Conservation (phyloP, 2,329 filamentous ascomycete genomes). For the Phaeosphaeriaceae sp. region DNA sequence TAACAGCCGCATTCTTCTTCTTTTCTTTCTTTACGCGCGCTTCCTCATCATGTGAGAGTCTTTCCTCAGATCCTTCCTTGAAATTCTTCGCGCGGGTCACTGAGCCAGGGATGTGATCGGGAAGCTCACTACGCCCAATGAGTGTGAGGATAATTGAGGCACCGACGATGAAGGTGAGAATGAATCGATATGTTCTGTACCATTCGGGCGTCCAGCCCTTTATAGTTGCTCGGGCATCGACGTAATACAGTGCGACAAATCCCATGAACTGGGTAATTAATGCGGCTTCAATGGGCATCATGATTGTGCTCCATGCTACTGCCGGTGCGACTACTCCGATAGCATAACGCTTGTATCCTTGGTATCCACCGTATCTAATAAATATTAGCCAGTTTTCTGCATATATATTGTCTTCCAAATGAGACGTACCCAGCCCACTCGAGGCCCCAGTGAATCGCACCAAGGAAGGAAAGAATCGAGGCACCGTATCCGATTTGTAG, state of each 20-base stretch:
- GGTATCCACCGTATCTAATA: conserved; percentile 60
- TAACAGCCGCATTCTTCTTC: conserved; percentile 32
- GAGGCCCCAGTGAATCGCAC: conserved; percentile 91
- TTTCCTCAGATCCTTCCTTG: conserved; percentile 43
- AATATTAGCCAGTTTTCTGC: background rate
- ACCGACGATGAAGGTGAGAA: conserved; percentile 89
- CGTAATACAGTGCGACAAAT: conserved; percentile 86
- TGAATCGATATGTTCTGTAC: conserved; percentile 90
- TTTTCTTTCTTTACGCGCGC: conserved; percentile 21
- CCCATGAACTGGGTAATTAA: conserved; percentile 84
- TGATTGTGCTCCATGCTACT: conserved; percentile 86
- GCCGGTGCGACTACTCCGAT: conserved; percentile 80
- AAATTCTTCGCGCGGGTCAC: conserved; percentile 59
- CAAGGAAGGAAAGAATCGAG: conserved; percentile 90
- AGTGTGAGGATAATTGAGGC: conserved; percentile 79
- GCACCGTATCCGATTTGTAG: conserved; percentile 91
- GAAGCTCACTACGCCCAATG: conserved; percentile 81
- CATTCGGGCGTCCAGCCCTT: conserved; percentile 81
- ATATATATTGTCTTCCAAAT: background rate
- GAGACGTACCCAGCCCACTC: conserved; percentile 70
- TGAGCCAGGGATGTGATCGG: conserved; percentile 54
- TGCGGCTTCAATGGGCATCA: conserved; percentile 84
- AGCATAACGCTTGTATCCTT: conserved; percentile 81
- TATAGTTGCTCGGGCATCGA: conserved; percentile 73
- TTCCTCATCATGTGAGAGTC: conserved; percentile 40